Evolutionary conservation across 2,329 filamentous ascomycete genomes (phyloP).

Genomic region (Arthrobotrys sphaeroides): DNA sequence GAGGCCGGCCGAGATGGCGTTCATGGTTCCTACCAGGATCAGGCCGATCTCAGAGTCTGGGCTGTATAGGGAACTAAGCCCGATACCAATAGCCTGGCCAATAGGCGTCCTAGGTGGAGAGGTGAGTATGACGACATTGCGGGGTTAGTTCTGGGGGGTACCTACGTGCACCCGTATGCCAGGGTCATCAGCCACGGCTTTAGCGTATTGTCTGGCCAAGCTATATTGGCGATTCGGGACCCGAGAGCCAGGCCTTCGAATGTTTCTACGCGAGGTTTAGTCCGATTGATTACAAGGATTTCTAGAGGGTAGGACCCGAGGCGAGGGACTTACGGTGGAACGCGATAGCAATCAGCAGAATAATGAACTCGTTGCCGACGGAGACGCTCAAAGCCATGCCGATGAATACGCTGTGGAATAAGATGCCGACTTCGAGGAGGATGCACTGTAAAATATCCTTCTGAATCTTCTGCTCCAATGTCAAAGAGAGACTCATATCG

Average conservation of each 20-base stretch:
- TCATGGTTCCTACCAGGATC: slow-evolving; percentile 86
- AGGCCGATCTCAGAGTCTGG: slow-evolving; percentile 78
- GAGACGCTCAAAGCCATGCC: slow-evolving; percentile 72
- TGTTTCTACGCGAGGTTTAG: slow-evolving; percentile 60
- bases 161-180: slow-evolving; percentile 65
- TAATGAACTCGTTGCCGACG: slow-evolving; percentile 71
- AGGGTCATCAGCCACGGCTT: slow-evolving; percentile 71
- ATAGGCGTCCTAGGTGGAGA: slow-evolving; percentile 72
- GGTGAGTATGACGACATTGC: background rate
- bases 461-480: slow-evolving; percentile 64
- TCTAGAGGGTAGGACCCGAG: background rate
- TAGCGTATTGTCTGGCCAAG: slow-evolving; percentile 68
- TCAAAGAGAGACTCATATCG: slow-evolving; percentile 39
- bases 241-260: slow-evolving; percentile 73
- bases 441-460: slow-evolving; percentile 77
- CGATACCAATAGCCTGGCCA: slow-evolving; percentile 82
- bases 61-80: slow-evolving; percentile 81
- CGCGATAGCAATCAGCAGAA: slow-evolving; percentile 74
- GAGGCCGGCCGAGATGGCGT: slow-evolving; percentile 82
- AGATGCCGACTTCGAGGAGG: slow-evolving; percentile 78
- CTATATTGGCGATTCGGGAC: slow-evolving; percentile 74
- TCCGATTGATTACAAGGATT: too few relatives aligned
- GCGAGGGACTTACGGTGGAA: slow-evolving; percentile 74
- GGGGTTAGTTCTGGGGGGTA: background rate
- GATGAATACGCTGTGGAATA: slow-evolving; percentile 81